These are phyloP conservation scores for Quercus rubra DNA, from an alignment of 306 rosid species.

Conservation along the genomic window DNA sequence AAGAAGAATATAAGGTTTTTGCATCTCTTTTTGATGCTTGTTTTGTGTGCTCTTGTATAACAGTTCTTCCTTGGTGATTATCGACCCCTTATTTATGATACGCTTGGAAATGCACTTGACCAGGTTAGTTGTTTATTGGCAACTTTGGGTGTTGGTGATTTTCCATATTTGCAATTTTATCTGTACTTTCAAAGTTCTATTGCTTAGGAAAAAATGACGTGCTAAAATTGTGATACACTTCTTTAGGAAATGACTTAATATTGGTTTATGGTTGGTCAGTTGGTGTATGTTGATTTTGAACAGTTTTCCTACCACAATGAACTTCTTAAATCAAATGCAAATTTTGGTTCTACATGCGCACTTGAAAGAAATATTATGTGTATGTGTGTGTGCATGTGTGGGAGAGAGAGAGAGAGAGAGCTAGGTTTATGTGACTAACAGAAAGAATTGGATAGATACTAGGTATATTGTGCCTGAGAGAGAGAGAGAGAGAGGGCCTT, in stretches of 20 bases:
- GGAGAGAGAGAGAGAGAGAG: too few relatives aligned
- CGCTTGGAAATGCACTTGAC: constrained; percentile 80
- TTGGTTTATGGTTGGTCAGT: neutral
- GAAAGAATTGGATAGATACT: neutral
- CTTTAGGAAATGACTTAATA: neutral
- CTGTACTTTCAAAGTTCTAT: neutral
- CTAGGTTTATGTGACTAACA: too few relatives aligned
- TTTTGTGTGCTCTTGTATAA: constrained; percentile 21
- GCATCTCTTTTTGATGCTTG: constrained; percentile 19
- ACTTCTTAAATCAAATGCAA: neutral
- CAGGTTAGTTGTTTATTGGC: constrained; percentile 56
- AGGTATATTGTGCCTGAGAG: neutral
- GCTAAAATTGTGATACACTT: neutral
- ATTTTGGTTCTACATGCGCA: neutral
- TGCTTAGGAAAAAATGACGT: neutral
- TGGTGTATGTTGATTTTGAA: neutral
- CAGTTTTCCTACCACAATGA: neutral
- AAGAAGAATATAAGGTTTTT: neutral
- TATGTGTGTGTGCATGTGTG: too few relatives aligned
- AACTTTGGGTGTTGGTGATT: neutral
- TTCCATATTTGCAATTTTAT: neutral
- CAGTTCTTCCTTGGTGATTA: constrained; percentile 99
- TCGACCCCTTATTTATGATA: constrained; percentile 91
- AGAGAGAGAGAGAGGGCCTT: neutral
- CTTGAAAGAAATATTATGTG: neutral